phyloP scores from a whole-genome alignment of 768 basidiomycete species.

The Leccinum subtestaceum region DNA sequence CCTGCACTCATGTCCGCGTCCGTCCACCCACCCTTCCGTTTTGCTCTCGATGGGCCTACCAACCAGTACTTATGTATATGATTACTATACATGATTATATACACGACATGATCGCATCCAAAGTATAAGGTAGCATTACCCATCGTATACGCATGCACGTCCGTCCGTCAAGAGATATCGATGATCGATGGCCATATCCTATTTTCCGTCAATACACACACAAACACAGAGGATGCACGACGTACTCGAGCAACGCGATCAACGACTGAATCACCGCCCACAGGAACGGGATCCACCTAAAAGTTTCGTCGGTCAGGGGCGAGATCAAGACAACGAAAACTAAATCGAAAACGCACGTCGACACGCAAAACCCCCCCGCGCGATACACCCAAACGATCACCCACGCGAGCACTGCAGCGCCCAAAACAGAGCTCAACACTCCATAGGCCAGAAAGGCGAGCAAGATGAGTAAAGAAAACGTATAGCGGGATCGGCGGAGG shows the following conservation, averaged over 20 bases:
- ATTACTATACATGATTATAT: neutral
- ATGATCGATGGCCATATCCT: conserved; percentile 45
- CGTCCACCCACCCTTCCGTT: no score
- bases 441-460: conserved; percentile 34
- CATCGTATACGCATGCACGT: neutral
- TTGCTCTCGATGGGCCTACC: no score
- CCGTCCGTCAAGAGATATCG: conserved; percentile 34
- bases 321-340: neutral
- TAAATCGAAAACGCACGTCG: neutral
- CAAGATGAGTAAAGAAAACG: conserved; percentile 41
- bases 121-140: neutral
- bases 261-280: conserved; percentile 42
- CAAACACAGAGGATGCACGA: neutral
- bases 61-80: no score
- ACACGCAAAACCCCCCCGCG: neutral
- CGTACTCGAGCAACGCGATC: conserved; percentile 39
- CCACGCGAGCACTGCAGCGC: neutral
- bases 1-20: no score
- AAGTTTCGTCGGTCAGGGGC: neutral
- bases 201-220: neutral
- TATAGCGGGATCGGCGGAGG: conserved; percentile 35
- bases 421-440: conserved; percentile 36
- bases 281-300: conserved; percentile 41
- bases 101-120: neutral
- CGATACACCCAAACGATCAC: neutral